Conservation (phyloP, 2,329 filamentous ascomycete species). For the Scedosporium apiospermum region DNA sequence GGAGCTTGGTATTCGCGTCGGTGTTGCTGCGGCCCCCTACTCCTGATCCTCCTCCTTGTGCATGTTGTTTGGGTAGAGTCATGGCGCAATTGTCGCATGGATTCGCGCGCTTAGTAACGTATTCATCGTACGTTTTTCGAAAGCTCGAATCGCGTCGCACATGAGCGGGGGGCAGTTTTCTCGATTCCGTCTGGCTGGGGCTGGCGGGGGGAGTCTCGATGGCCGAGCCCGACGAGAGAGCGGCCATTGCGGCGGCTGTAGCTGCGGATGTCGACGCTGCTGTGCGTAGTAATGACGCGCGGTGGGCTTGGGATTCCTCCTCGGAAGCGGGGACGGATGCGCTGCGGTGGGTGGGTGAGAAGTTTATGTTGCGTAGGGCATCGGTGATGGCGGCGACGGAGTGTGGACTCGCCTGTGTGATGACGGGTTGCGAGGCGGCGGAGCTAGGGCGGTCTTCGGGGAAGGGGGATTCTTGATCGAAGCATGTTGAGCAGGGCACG, state of each 20-base stretch:
- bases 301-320: constrained; percentile 32
- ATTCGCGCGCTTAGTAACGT: constrained; percentile 52
- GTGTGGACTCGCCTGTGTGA: constrained; percentile 24
- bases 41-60: constrained; percentile 7
- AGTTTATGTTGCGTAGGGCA: constrained; percentile 36
- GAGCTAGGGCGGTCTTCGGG: constrained; percentile 5
- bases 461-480: constrained; percentile 28
- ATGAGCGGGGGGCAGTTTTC: constrained; percentile 23
- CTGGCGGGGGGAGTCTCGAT: constrained; percentile 51
- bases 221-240: constrained; percentile 27
- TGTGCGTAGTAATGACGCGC: constrained; percentile 28
- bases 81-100: constrained; percentile 62
- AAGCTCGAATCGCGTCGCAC: constrained; percentile 49
- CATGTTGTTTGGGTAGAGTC: constrained; percentile 44
- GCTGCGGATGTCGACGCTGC: constrained; percentile 18
- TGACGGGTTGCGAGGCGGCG: constrained; percentile 24
- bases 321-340: constrained; percentile 33
- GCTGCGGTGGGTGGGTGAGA: constrained; percentile 28
- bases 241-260: constrained; percentile 18
- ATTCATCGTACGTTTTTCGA: constrained; percentile 53
- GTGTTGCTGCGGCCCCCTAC: not conserved
- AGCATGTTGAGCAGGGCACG: constrained; percentile 50
- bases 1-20: constrained; percentile 13
- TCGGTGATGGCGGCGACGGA: constrained; percentile 32
- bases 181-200: constrained; percentile 24